Base-by-base conservation (phyloP, 2,329 filamentous ascomycete species). In the Alternaria ethzedia region DNA sequence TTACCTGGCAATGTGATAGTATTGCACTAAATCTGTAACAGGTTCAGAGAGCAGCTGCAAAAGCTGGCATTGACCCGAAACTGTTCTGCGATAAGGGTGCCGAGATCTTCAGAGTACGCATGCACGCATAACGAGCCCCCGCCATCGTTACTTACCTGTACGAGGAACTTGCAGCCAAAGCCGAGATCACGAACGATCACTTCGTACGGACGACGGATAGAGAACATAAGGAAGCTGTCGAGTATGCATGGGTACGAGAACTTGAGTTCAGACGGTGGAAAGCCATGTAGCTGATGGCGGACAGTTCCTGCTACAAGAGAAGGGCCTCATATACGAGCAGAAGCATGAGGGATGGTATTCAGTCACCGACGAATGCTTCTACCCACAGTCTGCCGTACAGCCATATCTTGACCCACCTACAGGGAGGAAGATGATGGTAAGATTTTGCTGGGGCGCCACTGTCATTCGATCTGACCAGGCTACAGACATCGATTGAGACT, bases 301-400 rank as follows among this genome's bases (percentile, higher is more conserved):
- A 62, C 68, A 87, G 85, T 86, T 88, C 68, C 86, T 94, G 78
- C 84, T 99, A 63, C 86, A 90, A 73, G 89, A 94, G 58, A 85
- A 87, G 50, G 91, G 91, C 9, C 90, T 91, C 64, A 90, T 98
- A 57, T 97, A 97, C 81, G 89, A 91, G 74, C 88, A 89, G 11
- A 93, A 91, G 70, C 96, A 98, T 73, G 89, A 93, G 76, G 96
- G 96, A 2, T 99, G 96, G 96, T 99, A 99, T 79, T 96, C 92
- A 59, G 91, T 99, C 57, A 94, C 92, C 78, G 96, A 99, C 79
- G 96, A 99, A 84, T 95, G 95, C 43, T 99, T 97, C 81, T 98
- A 97, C 77, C 93, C 95, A 0, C 87, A 90, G 57, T 88, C 88
- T 7, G 84, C 89, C 73, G 88, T 98, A 25, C 88, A 93, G 74